phyloP scores from a whole-genome alignment of 345 rosid species.

The Camelina neglecta region DNA sequence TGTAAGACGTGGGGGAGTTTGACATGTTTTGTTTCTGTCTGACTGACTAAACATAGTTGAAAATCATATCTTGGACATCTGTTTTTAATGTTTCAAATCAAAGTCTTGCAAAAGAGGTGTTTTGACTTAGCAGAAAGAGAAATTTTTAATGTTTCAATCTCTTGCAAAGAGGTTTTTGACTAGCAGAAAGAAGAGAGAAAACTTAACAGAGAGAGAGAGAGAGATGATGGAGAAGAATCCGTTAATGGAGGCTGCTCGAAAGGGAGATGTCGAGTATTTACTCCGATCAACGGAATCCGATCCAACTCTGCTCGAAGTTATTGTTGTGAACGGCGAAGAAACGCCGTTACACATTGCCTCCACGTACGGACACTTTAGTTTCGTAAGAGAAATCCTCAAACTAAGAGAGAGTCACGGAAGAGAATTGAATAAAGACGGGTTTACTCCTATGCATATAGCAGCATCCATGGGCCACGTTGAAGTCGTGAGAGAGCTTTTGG shows the following conservation, averaged over 20 bases:
- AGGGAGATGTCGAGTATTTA: slow-evolving; percentile 33
- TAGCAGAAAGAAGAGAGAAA: neutral
- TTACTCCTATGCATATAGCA: slow-evolving; percentile 46
- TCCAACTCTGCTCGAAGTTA: slow-evolving; percentile 23
- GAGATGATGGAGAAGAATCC: slow-evolving; percentile 22
- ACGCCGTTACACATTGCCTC: slow-evolving; percentile 47
- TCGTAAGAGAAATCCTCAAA: slow-evolving; percentile 40
- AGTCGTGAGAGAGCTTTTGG: slow-evolving; percentile 41
- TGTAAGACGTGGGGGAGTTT: slow-evolving; percentile 23
- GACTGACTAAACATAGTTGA: slow-evolving; percentile 19
- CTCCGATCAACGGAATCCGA: slow-evolving; percentile 36
- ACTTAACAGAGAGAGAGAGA: neutral
- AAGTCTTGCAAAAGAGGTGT: no score
- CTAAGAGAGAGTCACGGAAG: slow-evolving; percentile 28
- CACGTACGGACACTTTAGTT: slow-evolving; percentile 42
- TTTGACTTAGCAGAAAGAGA: no score
- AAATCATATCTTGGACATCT: neutral
- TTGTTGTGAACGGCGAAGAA: slow-evolving; percentile 29
- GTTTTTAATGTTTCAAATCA: neutral
- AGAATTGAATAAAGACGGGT: slow-evolving; percentile 45
- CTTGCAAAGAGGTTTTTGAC: slow-evolving; percentile 13
- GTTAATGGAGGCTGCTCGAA: slow-evolving; percentile 37
- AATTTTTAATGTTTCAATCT: neutral
- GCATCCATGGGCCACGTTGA: slow-evolving; percentile 41
- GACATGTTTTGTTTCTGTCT: slow-evolving; percentile 33